These are phyloP conservation scores for Fusarium guadeloupense DNA, from an alignment of 2,329 filamentous ascomycete species.

Conservation along the genomic window DNA sequence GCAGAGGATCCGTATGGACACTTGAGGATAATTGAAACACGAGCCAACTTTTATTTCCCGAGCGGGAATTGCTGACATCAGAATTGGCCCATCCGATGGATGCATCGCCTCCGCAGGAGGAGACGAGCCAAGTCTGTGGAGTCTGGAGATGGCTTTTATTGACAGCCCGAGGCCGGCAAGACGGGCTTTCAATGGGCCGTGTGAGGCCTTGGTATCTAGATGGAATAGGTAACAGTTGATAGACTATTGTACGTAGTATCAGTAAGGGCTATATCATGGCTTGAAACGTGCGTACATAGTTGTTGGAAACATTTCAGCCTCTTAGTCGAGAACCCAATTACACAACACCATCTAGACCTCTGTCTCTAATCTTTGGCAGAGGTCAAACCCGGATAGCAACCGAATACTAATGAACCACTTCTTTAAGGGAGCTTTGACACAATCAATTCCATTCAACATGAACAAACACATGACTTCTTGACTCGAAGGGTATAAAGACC, in stretches of 20 bases:
- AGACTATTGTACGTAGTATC: not conserved
- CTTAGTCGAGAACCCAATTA: not conserved
- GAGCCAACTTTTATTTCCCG: slow-evolving; percentile 11
- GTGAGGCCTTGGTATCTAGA: not conserved
- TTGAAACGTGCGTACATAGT: not conserved
- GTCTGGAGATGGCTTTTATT: slow-evolving; percentile 3
- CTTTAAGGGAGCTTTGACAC: not conserved
- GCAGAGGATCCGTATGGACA: no score
- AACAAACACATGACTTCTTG: no score
- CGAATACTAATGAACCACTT: no score
- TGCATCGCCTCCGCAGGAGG: no score
- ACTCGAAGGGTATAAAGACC: no score
- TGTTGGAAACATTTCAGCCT: not conserved
- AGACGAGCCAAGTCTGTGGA: slow-evolving; percentile 7
- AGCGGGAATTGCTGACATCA: slow-evolving; percentile 7
- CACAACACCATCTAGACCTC: not conserved
- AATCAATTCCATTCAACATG: no score
- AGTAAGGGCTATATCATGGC: not conserved
- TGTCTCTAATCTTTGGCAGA: slow-evolving; percentile 20
- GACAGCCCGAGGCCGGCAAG: slow-evolving; percentile 3
- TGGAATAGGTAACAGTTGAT: not conserved
- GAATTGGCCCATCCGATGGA: not conserved
- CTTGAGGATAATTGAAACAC: not conserved
- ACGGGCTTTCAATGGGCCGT: not conserved
- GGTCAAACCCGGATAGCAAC: slow-evolving; percentile 13